These are phyloP conservation scores for Bryoglossum gracile DNA, from an alignment of 495 filamentous ascomycete species.

Conservation along the genomic window DNA sequence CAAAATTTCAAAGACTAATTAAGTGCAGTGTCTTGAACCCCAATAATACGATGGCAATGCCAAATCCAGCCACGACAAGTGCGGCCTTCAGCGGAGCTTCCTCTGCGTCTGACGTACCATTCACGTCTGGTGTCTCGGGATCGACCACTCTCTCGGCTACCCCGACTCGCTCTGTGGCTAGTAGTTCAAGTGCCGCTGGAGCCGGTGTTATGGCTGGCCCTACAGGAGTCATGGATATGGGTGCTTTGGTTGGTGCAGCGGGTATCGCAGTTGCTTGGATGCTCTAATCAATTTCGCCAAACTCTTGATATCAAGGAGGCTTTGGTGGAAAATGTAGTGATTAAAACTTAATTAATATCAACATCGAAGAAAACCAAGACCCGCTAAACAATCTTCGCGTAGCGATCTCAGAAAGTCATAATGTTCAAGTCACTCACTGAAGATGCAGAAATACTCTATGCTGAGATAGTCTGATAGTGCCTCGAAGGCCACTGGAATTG, in stretches of 20 bases:
- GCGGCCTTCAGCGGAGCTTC: slow-evolving; percentile 44
- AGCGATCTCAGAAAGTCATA: no score
- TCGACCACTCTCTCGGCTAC: slow-evolving; percentile 20
- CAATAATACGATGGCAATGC: slow-evolving; percentile 37
- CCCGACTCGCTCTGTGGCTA: not conserved
- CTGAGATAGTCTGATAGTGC: no score
- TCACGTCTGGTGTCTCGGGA: slow-evolving; percentile 34
- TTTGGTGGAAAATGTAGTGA: not conserved
- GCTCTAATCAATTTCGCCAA: no score
- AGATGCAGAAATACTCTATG: no score
- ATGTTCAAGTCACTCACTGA: no score
- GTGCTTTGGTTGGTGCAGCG: not conserved
- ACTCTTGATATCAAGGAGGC: not conserved
- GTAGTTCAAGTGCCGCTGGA: not conserved
- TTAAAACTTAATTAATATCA: no score
- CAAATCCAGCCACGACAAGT: slow-evolving; percentile 35
- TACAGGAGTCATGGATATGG: not conserved
- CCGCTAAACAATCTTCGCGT: no score
- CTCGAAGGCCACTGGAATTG: no score
- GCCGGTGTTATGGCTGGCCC: not conserved
- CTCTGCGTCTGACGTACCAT: slow-evolving; percentile 34
- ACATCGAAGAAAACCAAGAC: no score
- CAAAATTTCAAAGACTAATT: not conserved
- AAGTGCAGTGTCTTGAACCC: slow-evolving; percentile 53
- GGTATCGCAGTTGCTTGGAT: not conserved